Percentiles rank a stretch among this genome's conserved stretches.
These are phyloP conservation scores for Paramyrothecium roridum DNA, from an alignment of 2,329 filamentous ascomycete genomes.

Conservation along the genomic window DNA sequence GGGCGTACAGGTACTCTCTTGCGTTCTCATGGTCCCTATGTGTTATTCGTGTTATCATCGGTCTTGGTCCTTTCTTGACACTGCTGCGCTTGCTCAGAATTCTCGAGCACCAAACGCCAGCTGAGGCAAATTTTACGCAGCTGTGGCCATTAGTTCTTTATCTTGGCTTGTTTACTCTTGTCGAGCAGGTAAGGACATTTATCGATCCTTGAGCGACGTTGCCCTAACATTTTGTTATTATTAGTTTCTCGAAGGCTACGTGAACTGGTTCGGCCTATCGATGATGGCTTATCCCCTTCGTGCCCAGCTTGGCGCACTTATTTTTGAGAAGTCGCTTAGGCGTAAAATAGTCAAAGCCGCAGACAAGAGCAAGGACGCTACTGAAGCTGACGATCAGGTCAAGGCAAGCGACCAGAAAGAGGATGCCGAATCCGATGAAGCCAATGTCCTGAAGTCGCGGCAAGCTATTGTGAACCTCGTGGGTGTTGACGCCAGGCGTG, in stretches of 20 bases:
- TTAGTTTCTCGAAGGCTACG: constrained; percentile 59
- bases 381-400: constrained; percentile 12
- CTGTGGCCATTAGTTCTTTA: constrained; percentile 68
- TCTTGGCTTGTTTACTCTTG: constrained; percentile 58
- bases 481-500: constrained; percentile 69
- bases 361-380: constrained; percentile 40
- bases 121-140: constrained; percentile 42
- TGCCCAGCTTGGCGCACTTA: constrained; percentile 65
- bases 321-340: constrained; percentile 75
- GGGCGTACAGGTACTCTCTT: constrained; percentile 55
- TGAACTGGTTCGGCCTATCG: constrained; percentile 65
- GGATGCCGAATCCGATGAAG: constrained; percentile 25
- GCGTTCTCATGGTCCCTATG: constrained; percentile 58
- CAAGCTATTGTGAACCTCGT: constrained; percentile 77
- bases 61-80: constrained; percentile 68
- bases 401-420: constrained; percentile 17
- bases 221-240: background rate
- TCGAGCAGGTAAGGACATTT: constrained; percentile 35
- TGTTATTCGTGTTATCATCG: constrained; percentile 51
- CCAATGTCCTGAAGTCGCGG: constrained; percentile 39
- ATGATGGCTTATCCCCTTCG: constrained; percentile 64
- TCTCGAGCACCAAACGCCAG: constrained; percentile 53
- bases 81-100: constrained; percentile 63
- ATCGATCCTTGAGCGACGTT: background rate
- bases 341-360: constrained; percentile 73